A percentile compares a stretch with the other conserved stretches of the same genome.
Evolutionary conservation across 192 early-diverging fungal species (phyloP).

Genomic region (Phycomyces nitens): DNA sequence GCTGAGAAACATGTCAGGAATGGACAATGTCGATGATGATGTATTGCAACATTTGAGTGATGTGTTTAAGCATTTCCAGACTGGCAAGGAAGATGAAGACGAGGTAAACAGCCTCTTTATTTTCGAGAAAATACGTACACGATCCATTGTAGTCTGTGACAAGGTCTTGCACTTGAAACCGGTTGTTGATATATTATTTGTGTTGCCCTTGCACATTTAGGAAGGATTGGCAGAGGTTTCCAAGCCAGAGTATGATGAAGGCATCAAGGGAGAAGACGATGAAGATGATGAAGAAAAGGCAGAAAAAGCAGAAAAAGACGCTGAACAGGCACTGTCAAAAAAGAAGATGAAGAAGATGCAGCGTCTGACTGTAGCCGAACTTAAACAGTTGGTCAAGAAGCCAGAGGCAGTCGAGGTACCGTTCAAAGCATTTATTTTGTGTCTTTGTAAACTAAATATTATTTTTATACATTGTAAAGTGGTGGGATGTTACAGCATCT

Average conservation of each 20-base stretch:
- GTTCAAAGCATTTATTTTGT: too few species aligned
- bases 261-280: conserved; percentile 12
- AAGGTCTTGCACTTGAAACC: too few species aligned
- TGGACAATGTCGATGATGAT: conserved; percentile 21
- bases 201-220: not conserved
- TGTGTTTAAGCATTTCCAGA: conserved; percentile 34
- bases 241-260: not conserved
- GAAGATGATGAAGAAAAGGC: conserved; percentile 28
- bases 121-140: not conserved
- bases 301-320: conserved; percentile 13
- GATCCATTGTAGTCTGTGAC: too few species aligned
- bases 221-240: conserved; percentile 13
- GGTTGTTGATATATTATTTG: not conserved
- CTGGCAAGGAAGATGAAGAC: conserved; percentile 21
- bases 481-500: conserved; percentile 88
- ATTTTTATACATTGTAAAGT: conserved; percentile 37
- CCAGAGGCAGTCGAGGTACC: conserved; percentile 94
- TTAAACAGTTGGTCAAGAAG: conserved; percentile 87
- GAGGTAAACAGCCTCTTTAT: conserved; percentile 5
- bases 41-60: conserved; percentile 24
- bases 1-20: conserved; percentile 10
- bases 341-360: conserved; percentile 56
- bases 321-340: conserved; percentile 41
- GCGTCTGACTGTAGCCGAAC: conserved; percentile 78
- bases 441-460: not conserved